Percentiles rank a stretch among this genome's conserved stretches.
phyloP scores from a whole-genome alignment of 164 flowering plant species.

The Dillenia suffruticosa region DNA sequence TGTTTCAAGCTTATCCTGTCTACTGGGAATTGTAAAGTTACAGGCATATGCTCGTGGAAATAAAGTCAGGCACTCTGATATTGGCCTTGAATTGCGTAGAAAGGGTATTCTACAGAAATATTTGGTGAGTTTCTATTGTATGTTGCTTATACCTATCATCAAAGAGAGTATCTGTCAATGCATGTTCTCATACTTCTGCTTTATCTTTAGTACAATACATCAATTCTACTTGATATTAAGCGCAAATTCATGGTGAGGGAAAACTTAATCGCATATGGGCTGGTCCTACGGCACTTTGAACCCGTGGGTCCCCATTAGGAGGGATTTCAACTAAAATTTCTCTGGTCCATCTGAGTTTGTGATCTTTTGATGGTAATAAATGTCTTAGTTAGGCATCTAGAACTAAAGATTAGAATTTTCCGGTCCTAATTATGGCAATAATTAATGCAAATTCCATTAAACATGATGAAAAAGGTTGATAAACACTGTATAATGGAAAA shows the following conservation, averaged over 20 bases:
- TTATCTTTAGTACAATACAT: not conserved
- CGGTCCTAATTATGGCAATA: no score
- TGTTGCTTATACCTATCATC: not conserved
- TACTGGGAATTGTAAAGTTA: conserved; percentile 67
- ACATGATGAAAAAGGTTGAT: no score
- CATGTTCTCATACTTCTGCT: not conserved
- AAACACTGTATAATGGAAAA: no score
- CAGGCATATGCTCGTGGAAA: conserved; percentile 77
- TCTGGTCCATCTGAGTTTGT: no score
- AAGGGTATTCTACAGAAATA: conserved; percentile 20
- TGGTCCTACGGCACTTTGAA: no score
- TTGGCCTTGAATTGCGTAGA: conserved; percentile 35
- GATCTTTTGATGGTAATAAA: no score
- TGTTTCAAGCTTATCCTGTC: conserved; percentile 56
- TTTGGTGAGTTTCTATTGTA: conserved; percentile 28
- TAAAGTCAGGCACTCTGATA: conserved; percentile 45
- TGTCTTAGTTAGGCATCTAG: no score
- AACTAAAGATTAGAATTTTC: no score
- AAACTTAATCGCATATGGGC: not conserved
- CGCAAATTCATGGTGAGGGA: not conserved
- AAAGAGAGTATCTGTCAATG: not conserved
- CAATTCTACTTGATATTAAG: not conserved
- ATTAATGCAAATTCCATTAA: no score
- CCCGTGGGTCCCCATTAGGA: no score
- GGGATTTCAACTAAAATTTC: no score